phyloP scores from a whole-genome alignment of 805 yeast species.

The Yarrowia sp. region DNA sequence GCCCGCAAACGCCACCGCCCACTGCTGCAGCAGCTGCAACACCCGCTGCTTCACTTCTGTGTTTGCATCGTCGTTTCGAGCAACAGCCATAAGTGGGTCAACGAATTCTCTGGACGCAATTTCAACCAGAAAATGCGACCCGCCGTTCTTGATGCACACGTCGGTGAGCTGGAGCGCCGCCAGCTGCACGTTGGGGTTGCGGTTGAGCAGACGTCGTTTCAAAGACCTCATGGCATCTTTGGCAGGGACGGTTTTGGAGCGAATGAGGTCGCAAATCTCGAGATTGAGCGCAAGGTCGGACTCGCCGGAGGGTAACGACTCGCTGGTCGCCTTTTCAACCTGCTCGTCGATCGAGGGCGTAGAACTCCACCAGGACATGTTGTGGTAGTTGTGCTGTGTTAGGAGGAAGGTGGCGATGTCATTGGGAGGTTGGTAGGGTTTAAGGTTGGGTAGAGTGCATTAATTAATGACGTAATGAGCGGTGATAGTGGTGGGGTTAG shows the following conservation, averaged over 20 bases:
- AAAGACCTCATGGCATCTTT: slow-evolving; percentile 82
- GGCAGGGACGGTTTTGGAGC: slow-evolving; percentile 75
- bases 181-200: slow-evolving; percentile 77
- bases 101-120: slow-evolving; percentile 81
- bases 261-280: slow-evolving; percentile 82
- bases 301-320: slow-evolving; percentile 89
- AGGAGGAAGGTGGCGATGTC: slow-evolving; percentile 10
- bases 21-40: slow-evolving; percentile 65
- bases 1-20: slow-evolving; percentile 72
- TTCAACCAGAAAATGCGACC: slow-evolving; percentile 76
- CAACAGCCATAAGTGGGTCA: slow-evolving; percentile 52
- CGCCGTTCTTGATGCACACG: slow-evolving; percentile 89
- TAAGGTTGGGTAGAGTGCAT: neutral
- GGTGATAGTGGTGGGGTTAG: neutral
- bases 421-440: slow-evolving; percentile 13
- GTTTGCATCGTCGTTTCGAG: slow-evolving; percentile 22
- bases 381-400: neutral
- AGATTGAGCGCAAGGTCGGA: slow-evolving; percentile 67
- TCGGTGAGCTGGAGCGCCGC: slow-evolving; percentile 77
- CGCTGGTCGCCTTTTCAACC: slow-evolving; percentile 77
- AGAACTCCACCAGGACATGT: slow-evolving; percentile 42
- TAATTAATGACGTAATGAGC: neutral
- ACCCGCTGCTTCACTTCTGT: slow-evolving; percentile 58
- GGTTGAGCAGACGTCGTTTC: slow-evolving; percentile 66
- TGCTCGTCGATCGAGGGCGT: slow-evolving; percentile 53